phyloP scores from a whole-genome alignment of 768 basidiomycete genomes.

The Trametes punicea region DNA sequence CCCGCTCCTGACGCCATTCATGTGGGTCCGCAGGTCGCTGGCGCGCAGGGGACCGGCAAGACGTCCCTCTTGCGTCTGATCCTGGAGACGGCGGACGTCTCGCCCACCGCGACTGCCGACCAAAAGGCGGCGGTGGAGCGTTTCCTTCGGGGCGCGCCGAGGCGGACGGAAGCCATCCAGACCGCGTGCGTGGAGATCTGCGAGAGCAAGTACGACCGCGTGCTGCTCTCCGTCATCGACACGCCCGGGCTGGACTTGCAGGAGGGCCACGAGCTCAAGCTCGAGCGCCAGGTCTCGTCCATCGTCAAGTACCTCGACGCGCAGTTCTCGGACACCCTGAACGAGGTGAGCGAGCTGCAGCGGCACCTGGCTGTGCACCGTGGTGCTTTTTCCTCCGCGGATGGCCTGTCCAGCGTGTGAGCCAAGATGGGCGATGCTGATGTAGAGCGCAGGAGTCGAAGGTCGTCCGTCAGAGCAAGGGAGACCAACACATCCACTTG shows the following conservation, averaged over 20 bases:
- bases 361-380: background rate
- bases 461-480: conserved; percentile 81
- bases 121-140: conserved; percentile 62
- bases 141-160: conserved; percentile 60
- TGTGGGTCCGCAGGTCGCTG: conserved; percentile 55
- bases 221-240: conserved; percentile 78
- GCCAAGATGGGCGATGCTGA: background rate
- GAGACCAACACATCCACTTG: conserved; percentile 89
- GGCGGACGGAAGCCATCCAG: conserved; percentile 60
- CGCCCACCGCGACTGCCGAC: conserved; percentile 70
- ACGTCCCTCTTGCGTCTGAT: conserved; percentile 77
- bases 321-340: conserved; percentile 85
- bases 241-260: conserved; percentile 82
- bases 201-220: conserved; percentile 78
- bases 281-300: conserved; percentile 73
- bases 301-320: conserved; percentile 77
- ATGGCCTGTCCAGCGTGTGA: conserved; percentile 2
- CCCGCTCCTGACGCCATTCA: background rate
- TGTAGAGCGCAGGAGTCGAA: conserved; percentile 66
- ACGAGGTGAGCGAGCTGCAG: conserved; percentile 51
- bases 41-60: conserved; percentile 80
- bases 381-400: background rate
- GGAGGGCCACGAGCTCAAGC: conserved; percentile 66
- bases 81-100: conserved; percentile 81
- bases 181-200: conserved; percentile 76